Evolutionary conservation across 75 land plant species (phyloP).

Genomic region (Picea glauca): DNA sequence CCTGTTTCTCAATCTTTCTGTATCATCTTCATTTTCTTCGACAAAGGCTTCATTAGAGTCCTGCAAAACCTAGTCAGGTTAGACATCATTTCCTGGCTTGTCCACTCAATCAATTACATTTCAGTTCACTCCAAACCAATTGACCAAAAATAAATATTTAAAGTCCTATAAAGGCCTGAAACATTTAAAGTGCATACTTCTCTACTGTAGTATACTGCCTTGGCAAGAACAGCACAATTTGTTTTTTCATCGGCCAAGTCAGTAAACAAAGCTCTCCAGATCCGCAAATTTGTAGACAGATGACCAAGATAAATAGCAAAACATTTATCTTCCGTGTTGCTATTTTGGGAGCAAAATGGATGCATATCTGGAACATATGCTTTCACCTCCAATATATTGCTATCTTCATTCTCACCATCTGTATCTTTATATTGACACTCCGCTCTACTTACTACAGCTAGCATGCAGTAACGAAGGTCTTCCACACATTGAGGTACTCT

Average conservation of each 20-base stretch:
- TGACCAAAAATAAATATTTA: neutral
- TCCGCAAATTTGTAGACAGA: constrained; percentile 32
- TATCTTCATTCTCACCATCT: neutral
- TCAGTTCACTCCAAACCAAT: neutral
- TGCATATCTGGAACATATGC: neutral
- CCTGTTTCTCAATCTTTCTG: neutral
- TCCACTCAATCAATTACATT: neutral
- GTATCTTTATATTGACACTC: neutral
- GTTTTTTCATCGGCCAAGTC: constrained; percentile 6
- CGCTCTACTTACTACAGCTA: neutral
- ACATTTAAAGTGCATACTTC: constrained; percentile 13
- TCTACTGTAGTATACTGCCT: constrained; percentile 14
- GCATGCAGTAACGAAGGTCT: neutral
- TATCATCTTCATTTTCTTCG: constrained; percentile 7
- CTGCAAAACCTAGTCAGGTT: constrained; percentile 2
- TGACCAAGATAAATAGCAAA: constrained; percentile 35
- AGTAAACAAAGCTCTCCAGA: constrained; percentile 46
- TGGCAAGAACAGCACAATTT: constrained; percentile 17
- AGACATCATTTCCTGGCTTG: neutral
- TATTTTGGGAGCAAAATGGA: neutral
- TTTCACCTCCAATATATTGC: neutral
- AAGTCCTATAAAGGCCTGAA: neutral
- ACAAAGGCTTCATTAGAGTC: neutral
- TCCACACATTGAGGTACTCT: constrained; percentile 17
- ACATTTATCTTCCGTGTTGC: neutral